Conservation (phyloP, 2,329 filamentous ascomycete genomes). For the Corinectria fuckeliana region DNA sequence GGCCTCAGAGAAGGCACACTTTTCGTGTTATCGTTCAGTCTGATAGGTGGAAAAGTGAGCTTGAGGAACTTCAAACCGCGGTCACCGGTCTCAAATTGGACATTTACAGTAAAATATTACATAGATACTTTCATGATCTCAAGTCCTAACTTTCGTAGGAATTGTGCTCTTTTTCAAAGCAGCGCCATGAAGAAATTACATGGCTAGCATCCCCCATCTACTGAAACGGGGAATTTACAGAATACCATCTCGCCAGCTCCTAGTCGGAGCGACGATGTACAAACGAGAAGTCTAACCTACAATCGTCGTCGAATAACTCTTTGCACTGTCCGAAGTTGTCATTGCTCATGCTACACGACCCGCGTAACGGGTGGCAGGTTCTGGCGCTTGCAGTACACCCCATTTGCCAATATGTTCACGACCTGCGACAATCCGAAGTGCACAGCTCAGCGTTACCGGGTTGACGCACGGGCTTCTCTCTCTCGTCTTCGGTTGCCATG, state of each 20-base stretch:
- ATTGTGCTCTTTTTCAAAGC: background rate
- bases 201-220: background rate
- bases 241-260: fast-evolving
- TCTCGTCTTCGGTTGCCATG: background rate
- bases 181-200: too few relatives aligned
- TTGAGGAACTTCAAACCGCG: background rate
- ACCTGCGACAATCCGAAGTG: background rate
- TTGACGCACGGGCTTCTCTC: background rate
- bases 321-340: fast-evolving
- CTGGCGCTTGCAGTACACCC: conserved; percentile 12
- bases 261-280: background rate
- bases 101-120: too few relatives aligned
- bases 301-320: background rate
- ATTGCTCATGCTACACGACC: conserved; percentile 7
- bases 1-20: background rate
- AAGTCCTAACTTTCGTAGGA: too few relatives aligned
- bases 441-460: background rate
- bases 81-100: background rate
- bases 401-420: background rate
- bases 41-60: background rate
- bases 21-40: background rate
- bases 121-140: too few relatives aligned
- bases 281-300: too few relatives aligned
- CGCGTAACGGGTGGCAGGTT: background rate
- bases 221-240: background rate